These are phyloP conservation scores for Amesomyces nigricolor DNA, from an alignment of 2,329 filamentous ascomycete genomes.

Conservation along the genomic window DNA sequence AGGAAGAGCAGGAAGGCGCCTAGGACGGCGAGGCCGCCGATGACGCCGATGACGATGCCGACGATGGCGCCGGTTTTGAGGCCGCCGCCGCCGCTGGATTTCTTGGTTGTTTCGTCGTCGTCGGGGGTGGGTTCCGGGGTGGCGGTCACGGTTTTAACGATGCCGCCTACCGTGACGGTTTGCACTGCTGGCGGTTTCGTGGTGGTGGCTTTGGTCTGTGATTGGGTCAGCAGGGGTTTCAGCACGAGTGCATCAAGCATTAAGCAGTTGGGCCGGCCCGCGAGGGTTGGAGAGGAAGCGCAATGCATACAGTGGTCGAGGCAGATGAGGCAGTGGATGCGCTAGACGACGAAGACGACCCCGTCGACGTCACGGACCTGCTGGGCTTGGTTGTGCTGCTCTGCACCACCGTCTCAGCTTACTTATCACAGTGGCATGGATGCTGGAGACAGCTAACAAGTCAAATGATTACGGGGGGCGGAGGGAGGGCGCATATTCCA, in stretches of 20 bases:
- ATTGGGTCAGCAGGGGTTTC: conserved; percentile 3
- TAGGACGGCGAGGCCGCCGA: conserved; percentile 38
- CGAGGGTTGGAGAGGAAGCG: background rate
- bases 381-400: conserved; percentile 34
- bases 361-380: conserved; percentile 28
- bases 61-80: conserved; percentile 45
- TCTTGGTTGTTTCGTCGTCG: background rate
- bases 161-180: conserved; percentile 52
- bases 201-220: conserved; percentile 23
- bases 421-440: conserved; percentile 19
- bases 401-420: conserved; percentile 31
- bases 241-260: background rate
- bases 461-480: background rate
- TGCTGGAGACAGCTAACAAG: background rate
- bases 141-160: conserved; percentile 50
- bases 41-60: conserved; percentile 49
- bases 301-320: conserved; percentile 37
- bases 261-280: conserved; percentile 13
- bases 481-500: background rate
- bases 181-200: conserved; percentile 37
- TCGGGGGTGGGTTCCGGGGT: conserved; percentile 35
- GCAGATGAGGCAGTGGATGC: conserved; percentile 29
- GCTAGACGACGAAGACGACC: conserved; percentile 24
- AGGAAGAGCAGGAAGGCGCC: conserved; percentile 37
- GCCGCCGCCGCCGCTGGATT: conserved; percentile 27